A percentile compares a stretch with the other conserved stretches of the same genome.
phyloP scores from a whole-genome alignment of 257 asterid species.

The Cruciata laevipes region DNA sequence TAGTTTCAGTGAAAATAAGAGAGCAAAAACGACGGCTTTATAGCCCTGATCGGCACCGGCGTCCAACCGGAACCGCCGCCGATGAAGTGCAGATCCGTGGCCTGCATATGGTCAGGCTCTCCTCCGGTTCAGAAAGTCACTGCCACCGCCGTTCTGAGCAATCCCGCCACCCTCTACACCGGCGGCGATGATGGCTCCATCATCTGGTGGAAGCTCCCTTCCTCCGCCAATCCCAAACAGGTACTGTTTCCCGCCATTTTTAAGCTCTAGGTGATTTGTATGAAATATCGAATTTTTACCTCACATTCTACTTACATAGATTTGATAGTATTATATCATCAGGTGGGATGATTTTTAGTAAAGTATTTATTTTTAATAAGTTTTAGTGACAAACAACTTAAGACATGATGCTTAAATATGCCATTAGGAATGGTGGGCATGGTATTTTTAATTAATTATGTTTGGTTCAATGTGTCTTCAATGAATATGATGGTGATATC shows the following conservation, averaged over 20 bases:
- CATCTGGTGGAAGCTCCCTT: slow-evolving; percentile 82
- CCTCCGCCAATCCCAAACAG: slow-evolving; percentile 25
- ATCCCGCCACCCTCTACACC: slow-evolving; percentile 84
- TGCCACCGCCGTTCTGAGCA: slow-evolving; percentile 60
- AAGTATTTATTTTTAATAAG: too few relatives aligned
- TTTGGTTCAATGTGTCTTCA: not conserved
- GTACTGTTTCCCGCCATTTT: slow-evolving; percentile 5
- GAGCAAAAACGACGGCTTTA: not conserved
- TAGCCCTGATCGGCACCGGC: slow-evolving; percentile 6
- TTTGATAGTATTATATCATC: too few relatives aligned
- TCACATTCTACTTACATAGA: not conserved
- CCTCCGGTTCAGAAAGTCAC: slow-evolving; percentile 84
- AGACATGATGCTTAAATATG: not conserved
- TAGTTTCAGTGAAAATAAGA: not conserved
- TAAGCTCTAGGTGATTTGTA: not conserved
- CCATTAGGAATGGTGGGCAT: not conserved
- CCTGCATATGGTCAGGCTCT: slow-evolving; percentile 90
- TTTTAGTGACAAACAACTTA: not conserved
- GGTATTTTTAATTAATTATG: not conserved
- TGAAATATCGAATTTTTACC: not conserved
- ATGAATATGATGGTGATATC: not conserved
- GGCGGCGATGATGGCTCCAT: slow-evolving; percentile 99
- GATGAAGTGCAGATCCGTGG: slow-evolving; percentile 93
- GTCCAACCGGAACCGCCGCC: slow-evolving; percentile 26
- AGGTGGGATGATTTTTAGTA: not conserved